Percentiles rank a stretch among this genome's conserved stretches.
phyloP scores from a whole-genome alignment of 192 early-diverging fungal genomes.

The Endogone sp. region DNA sequence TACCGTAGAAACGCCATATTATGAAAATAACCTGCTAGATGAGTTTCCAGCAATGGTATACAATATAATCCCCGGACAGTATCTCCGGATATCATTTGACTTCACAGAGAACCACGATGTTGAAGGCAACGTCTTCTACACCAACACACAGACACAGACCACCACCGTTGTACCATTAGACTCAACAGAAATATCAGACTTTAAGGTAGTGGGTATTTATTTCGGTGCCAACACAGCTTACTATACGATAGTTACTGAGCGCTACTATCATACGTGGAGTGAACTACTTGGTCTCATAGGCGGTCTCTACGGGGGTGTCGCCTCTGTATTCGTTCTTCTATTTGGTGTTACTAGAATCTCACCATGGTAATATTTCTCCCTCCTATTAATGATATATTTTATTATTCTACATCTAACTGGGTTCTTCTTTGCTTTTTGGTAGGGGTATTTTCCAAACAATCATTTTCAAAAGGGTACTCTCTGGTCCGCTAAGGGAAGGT shows the following conservation, averaged over 20 bases:
- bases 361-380: not conserved
- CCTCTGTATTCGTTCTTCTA: not conserved
- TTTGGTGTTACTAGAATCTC: not conserved
- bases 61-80: not conserved
- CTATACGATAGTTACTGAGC: not conserved
- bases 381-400: not conserved
- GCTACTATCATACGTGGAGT: not conserved
- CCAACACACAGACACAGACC: not conserved
- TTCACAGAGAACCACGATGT: not conserved
- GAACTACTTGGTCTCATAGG: not conserved
- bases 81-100: not conserved
- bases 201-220: not conserved
- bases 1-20: not conserved
- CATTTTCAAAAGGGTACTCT: not conserved
- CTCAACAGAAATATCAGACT: too few relatives aligned
- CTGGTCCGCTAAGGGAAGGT: not conserved
- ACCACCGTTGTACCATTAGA: too few relatives aligned
- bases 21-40: too few relatives aligned
- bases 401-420: not conserved
- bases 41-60: not conserved
- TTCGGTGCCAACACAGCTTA: not conserved
- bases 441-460: not conserved
- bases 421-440: not conserved
- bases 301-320: not conserved
- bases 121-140: not conserved